phyloP scores from a whole-genome alignment of 257 asterid genomes.

The Thymus mandschuricus region DNA sequence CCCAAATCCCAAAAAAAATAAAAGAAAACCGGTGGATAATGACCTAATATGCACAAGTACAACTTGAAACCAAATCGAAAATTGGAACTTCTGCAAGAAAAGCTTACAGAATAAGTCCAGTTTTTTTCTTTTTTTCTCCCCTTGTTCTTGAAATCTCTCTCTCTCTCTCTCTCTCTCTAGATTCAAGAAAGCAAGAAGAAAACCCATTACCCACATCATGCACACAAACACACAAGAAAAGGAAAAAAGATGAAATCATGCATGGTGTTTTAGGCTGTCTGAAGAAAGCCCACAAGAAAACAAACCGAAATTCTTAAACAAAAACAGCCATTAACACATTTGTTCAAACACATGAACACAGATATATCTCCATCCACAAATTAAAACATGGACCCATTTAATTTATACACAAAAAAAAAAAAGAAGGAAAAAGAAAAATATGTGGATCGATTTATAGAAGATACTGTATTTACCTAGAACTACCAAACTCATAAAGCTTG shows the following conservation, averaged over 20 bases:
- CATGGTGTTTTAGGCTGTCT: slow-evolving; percentile 17
- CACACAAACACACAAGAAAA: background rate
- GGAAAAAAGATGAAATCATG: slow-evolving; percentile 4
- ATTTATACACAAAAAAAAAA: background rate
- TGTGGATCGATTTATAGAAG: background rate
- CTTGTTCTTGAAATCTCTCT: background rate
- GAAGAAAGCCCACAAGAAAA: slow-evolving; percentile 24
- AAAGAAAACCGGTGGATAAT: slow-evolving; percentile 30
- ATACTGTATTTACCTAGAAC: slow-evolving; percentile 49
- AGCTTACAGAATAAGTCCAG: slow-evolving; percentile 29
- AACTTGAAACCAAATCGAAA: slow-evolving; percentile 16
- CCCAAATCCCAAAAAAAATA: slow-evolving; percentile 23
- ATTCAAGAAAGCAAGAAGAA: slow-evolving; percentile 11
- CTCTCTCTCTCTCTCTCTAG: background rate
- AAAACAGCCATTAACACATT: slow-evolving; percentile 16
- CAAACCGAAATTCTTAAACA: background rate
- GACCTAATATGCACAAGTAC: slow-evolving; percentile 26
- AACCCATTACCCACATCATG: background rate
- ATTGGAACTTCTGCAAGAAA: slow-evolving; percentile 20
- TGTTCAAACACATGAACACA: background rate
- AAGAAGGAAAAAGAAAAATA: background rate
- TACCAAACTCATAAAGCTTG: slow-evolving; percentile 87
- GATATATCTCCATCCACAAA: background rate
- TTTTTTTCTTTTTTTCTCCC: background rate
- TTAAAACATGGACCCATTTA: slow-evolving; percentile 2